Percentiles rank a stretch among this genome's conserved stretches.
Conservation (phyloP, 306 rosid genomes). For the Rubus parviflorus region DNA sequence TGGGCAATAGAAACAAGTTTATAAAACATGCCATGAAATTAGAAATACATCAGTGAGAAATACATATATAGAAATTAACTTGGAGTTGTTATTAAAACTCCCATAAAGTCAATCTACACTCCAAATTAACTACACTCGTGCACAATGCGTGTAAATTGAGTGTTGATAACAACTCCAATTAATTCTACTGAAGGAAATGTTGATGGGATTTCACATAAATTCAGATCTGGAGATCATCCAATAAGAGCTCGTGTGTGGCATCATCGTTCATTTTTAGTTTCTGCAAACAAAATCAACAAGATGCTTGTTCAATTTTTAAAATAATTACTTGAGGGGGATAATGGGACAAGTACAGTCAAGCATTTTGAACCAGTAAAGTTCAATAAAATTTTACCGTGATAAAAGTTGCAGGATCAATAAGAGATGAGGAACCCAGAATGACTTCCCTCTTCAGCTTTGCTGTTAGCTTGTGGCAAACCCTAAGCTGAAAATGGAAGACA, state of each 20-base stretch:
- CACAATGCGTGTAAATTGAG: too few species aligned
- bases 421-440: conserved; percentile 80
- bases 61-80: too few species aligned
- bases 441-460: conserved; percentile 78
- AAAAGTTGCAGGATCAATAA: conserved; percentile 87
- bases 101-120: too few species aligned
- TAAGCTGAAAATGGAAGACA: conserved; percentile 64
- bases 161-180: too few species aligned
- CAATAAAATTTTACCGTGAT: conserved; percentile 50
- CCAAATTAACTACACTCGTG: too few species aligned
- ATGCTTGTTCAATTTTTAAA: background rate
- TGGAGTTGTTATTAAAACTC: too few species aligned
- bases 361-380: background rate
- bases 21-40: too few species aligned
- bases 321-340: background rate
- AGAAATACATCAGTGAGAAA: too few species aligned
- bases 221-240: conserved; percentile 81
- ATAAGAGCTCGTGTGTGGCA: conserved; percentile 29
- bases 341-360: too few species aligned
- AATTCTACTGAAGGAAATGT: too few species aligned
- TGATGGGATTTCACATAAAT: background rate
- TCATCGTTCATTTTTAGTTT: conserved; percentile 69
- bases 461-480: conserved; percentile 96
- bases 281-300: conserved; percentile 43
- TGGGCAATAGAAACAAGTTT: too few species aligned